These are phyloP conservation scores for Leptosphaerulina australis DNA, from an alignment of 2,329 filamentous ascomycete species.

Conservation along the genomic window DNA sequence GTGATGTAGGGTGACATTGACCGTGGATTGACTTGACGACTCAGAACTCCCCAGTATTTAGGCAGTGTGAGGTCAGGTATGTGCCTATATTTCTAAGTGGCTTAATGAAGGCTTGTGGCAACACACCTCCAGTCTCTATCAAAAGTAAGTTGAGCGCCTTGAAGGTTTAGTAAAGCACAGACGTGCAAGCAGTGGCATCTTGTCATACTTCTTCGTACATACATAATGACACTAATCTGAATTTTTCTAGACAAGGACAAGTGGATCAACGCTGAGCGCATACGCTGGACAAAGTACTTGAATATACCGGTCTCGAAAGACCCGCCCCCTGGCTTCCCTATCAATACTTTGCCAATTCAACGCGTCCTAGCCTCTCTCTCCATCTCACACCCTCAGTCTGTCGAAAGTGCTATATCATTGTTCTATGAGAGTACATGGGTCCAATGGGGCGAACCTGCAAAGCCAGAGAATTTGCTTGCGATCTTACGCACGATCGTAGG, in stretches of 20 bases:
- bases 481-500: conserved; percentile 57
- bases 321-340: conserved; percentile 60
- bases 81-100: conserved; percentile 66
- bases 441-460: conserved; percentile 53
- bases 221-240: conserved; percentile 9
- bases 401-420: conserved; percentile 52
- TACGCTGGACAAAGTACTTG: conserved; percentile 61
- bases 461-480: conserved; percentile 53
- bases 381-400: conserved; percentile 49
- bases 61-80: conserved; percentile 60
- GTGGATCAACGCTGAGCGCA: conserved; percentile 61
- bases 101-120: conserved; percentile 63
- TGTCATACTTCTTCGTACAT: not conserved
- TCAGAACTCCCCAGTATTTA: conserved; percentile 63
- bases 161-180: not conserved
- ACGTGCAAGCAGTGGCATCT: not conserved
- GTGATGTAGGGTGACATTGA: not conserved
- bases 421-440: conserved; percentile 61
- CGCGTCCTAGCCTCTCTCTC: conserved; percentile 59
- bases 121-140: conserved; percentile 61
- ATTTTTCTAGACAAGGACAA: conserved; percentile 60
- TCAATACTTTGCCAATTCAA: conserved; percentile 58
- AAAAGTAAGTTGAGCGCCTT: conserved; percentile 55
- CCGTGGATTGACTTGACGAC: not conserved
- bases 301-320: conserved; percentile 58